Evolutionary conservation across 1,139 yeast species (phyloP), one percentile per base, ranked within the genome.

Genomic region (Kodamaea alishanica): DNA sequence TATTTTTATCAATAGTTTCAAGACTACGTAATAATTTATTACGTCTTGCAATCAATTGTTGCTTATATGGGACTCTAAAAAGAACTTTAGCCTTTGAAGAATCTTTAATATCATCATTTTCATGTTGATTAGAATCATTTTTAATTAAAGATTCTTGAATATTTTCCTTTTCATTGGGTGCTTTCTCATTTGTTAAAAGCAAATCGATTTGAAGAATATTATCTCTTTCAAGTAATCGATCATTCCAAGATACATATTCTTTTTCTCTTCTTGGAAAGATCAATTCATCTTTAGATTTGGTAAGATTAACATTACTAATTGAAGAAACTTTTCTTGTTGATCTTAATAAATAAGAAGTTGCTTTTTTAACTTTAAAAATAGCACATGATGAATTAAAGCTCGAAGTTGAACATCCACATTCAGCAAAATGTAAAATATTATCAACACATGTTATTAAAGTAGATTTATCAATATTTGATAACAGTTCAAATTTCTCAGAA

Each of bases 381-480:
- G 75, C 68, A 62, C 92, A 84, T 24, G 65, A 64, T 11, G 67
- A 57, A 26, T 64, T 56, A 8, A 29, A 33, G 10, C 68, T 67
- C 22, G 63, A 49, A 1, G 60, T 55, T 1, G 83, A 87, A 60
- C 96, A 87, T 20, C 86, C 95, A 47, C 83, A 76, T 52, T 82
- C 74, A 39, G 82, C 71, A 47, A 70, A 70, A 44, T 64, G 65
- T 46, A 81, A 60, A 11, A 84, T 64, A 8, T 78, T 75, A 48
- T 81, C 88, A 23, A 83, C 65, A 7, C 85, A 76, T 12, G 79
- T 70, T 5, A 84, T 75, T 34, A 84, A 55, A 5, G 70, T 61
- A 5, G 77, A 70, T 49, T 79, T 80, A 37, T 76, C 79, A 1
- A 64, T 61, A 33, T 75, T 76, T 6, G 65, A 51, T 32, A 82